Evolutionary conservation across 1,139 yeast species (phyloP).

Genomic region (Meyerozyma athensensis): DNA sequence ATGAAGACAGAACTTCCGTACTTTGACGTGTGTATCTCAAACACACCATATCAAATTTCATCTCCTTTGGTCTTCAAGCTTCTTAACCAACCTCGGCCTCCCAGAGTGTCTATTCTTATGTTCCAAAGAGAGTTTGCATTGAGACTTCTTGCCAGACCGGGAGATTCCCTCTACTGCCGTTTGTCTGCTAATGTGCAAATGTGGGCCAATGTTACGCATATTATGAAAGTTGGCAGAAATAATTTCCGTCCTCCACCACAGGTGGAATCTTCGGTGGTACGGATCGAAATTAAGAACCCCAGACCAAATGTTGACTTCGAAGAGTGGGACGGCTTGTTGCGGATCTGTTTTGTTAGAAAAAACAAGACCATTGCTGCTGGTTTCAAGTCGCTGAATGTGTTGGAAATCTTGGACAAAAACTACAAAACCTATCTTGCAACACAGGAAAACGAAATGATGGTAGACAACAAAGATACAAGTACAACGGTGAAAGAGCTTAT

Average conservation of each 20-base stretch:
- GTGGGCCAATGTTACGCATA: conserved; percentile 99
- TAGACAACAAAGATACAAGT: conserved; percentile 42
- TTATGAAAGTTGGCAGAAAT: conserved; percentile 96
- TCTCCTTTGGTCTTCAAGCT: conserved; percentile 93
- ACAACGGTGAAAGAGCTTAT: conserved; percentile 55
- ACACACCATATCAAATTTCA: conserved; percentile 96
- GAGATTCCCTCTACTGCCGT: conserved; percentile 87
- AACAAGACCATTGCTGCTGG: conserved; percentile 93
- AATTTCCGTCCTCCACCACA: conserved; percentile 98
- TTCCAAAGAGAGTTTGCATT: conserved; percentile 96
- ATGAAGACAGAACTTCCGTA: conserved; percentile 94
- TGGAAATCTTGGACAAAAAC: conserved; percentile 81
- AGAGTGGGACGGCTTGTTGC: conserved; percentile 95
- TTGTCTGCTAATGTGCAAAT: conserved; percentile 94
- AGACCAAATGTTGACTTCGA: conserved; percentile 87
- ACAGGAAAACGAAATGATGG: conserved; percentile 48
- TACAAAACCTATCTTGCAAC: conserved; percentile 76
- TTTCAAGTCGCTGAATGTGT: conserved; percentile 77
- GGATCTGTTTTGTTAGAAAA: conserved; percentile 88
- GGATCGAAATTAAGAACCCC: conserved; percentile 87
- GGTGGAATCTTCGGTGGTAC: conserved; percentile 93
- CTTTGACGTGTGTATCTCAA: conserved; percentile 92
- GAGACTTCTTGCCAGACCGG: conserved; percentile 90
- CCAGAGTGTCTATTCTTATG: conserved; percentile 93
- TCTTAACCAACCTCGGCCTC: conserved; percentile 87